Conservation (phyloP, 1,284 basidiomycete genomes). For the Gastroboletus turbinatus region DNA sequence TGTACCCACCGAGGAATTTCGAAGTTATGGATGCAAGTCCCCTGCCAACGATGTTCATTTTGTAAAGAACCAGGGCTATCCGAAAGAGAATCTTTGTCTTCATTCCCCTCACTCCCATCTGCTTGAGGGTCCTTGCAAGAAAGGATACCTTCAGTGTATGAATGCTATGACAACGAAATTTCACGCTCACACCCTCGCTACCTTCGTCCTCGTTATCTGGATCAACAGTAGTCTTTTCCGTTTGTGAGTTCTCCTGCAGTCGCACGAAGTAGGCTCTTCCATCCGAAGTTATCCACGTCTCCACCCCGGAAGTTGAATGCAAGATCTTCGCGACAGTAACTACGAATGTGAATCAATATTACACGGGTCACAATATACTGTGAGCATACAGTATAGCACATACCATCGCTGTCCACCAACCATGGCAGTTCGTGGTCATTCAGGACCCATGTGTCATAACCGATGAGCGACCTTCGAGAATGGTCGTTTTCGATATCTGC, state of each 20-base stretch:
- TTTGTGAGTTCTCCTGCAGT: conserved; percentile 42
- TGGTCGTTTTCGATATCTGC: conserved; percentile 37
- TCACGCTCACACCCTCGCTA: conserved; percentile 17
- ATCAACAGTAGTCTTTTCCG: conserved; percentile 6
- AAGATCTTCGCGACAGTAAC: conserved; percentile 61
- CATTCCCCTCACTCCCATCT: conserved; percentile 1
- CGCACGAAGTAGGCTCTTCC: conserved; percentile 77
- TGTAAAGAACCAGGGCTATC: conserved; percentile 19
- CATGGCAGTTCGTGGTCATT: conserved; percentile 71
- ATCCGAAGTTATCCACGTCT: conserved; percentile 82
- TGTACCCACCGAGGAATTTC: conserved; percentile 74
- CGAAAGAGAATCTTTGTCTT: conserved; percentile 5
- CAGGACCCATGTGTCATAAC: conserved; percentile 71
- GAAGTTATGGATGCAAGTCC: conserved; percentile 67
- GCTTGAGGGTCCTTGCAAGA: conserved; percentile 13
- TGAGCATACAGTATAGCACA: conserved; percentile 17
- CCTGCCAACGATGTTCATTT: conserved; percentile 52
- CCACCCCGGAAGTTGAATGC: conserved; percentile 58
- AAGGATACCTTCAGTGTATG: conserved; percentile 1
- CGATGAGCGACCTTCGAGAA: conserved; percentile 31
- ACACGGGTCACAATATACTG: background rate
- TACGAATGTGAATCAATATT: conserved; percentile 27
- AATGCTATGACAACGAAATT: background rate
- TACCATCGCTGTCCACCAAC: conserved; percentile 71
- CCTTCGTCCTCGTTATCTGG: conserved; percentile 9